phyloP scores from a whole-genome alignment of 164 flowering plant species.

The Vitis rotundifolia region DNA sequence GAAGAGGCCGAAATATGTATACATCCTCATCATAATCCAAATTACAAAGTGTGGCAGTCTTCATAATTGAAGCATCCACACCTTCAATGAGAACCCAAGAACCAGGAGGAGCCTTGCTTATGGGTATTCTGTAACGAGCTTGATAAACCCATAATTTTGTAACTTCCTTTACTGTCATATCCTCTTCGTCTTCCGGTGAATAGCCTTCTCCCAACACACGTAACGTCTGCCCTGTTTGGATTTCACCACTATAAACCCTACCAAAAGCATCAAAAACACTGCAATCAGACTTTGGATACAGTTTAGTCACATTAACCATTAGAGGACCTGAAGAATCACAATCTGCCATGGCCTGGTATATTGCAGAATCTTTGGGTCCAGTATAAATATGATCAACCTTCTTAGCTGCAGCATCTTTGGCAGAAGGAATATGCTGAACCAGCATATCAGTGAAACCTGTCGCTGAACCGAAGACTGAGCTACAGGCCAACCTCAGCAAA shows the following conservation, averaged over 20 bases:
- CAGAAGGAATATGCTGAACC: conserved; percentile 92
- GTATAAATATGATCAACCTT: conserved; percentile 91
- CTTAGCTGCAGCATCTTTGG: conserved; percentile 73
- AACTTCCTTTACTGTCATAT: conserved; percentile 91
- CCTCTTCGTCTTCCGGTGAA: conserved; percentile 99
- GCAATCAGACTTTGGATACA: conserved; percentile 97
- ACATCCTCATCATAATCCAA: conserved; percentile 82
- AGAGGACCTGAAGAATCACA: conserved; percentile 93
- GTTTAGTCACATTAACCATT: conserved; percentile 93
- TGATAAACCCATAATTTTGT: conserved; percentile 97
- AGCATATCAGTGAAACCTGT: conserved; percentile 99
- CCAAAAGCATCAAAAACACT: conserved; percentile 99
- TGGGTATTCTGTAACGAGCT: conserved; percentile 91
- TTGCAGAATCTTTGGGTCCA: conserved; percentile 69
- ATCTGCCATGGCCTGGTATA: conserved; percentile 70
- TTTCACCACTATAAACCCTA: conserved; percentile 89
- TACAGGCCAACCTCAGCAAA: conserved; percentile 90
- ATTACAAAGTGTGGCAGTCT: conserved; percentile 95
- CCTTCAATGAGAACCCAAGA: conserved; percentile 99
- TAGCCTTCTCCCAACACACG: conserved; percentile 98
- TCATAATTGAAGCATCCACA: conserved; percentile 98
- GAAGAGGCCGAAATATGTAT: conserved; percentile 89
- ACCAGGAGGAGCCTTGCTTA: conserved; percentile 96
- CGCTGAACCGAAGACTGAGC: conserved; percentile 93
- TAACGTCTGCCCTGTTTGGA: conserved; percentile 88